These are phyloP conservation scores for Stagonosporopsis vannaccii DNA, from an alignment of 2,329 filamentous ascomycete genomes.

Conservation along the genomic window DNA sequence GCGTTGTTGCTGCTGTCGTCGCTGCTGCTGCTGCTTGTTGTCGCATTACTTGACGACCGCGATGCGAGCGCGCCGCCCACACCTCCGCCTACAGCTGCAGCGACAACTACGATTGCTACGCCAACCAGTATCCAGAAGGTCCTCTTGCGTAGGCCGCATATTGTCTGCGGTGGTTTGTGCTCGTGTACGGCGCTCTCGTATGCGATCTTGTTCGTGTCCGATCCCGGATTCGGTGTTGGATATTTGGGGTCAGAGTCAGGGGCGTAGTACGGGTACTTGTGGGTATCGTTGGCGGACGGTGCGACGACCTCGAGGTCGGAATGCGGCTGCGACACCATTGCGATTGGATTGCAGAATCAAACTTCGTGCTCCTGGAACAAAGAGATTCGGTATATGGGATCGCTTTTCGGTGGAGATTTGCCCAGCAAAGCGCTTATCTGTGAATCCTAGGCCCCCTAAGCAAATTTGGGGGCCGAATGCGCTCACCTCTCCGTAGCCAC, in stretches of 20 bases:
- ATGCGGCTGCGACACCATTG: slow-evolving; percentile 1
- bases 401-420: not conserved
- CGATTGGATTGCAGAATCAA: not conserved
- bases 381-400: not conserved
- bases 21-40: not conserved
- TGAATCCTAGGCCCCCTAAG: not conserved
- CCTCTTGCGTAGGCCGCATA: slow-evolving; percentile 19
- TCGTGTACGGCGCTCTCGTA: slow-evolving; percentile 3
- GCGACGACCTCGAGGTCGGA: slow-evolving; percentile 7
- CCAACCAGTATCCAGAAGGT: slow-evolving; percentile 18
- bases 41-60: slow-evolving; percentile 6
- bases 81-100: slow-evolving; percentile 22
- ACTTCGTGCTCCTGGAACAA: not conserved
- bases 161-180: not conserved
- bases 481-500: not conserved
- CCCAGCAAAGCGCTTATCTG: not conserved
- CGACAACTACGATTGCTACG: slow-evolving; percentile 16
- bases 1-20: not conserved
- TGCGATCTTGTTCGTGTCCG: slow-evolving; percentile 7
- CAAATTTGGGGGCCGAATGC: slow-evolving; percentile 4
- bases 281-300: not conserved
- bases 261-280: not conserved
- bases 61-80: slow-evolving; percentile 22
- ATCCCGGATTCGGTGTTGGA: not conserved
- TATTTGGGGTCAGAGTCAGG: not conserved